Conservation (phyloP, 2,329 filamentous ascomycete species). For the Ceratocystis eucalypticola region DNA sequence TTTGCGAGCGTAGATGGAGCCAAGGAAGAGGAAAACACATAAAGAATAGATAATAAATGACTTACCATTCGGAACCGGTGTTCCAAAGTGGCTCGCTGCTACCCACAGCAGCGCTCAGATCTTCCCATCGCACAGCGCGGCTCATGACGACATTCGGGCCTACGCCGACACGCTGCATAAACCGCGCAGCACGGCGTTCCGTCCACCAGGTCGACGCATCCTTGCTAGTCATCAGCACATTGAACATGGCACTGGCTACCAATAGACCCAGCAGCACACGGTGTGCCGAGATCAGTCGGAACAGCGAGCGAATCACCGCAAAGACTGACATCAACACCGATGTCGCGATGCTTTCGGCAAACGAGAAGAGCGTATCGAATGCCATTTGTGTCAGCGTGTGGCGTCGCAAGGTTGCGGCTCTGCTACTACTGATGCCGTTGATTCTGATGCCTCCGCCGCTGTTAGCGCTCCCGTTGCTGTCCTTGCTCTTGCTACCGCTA, state of each 20-base stretch:
- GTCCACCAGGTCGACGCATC: slow-evolving; percentile 70
- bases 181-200: slow-evolving; percentile 64
- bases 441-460: not conserved
- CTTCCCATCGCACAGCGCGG: slow-evolving; percentile 68
- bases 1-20: not conserved
- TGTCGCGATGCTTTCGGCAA: slow-evolving; percentile 60
- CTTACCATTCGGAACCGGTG: slow-evolving; percentile 14
- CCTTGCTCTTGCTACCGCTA: not conserved
- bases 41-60: not conserved
- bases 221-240: slow-evolving; percentile 60
- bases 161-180: slow-evolving; percentile 72
- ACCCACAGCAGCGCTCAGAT: slow-evolving; percentile 54
- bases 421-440: not conserved
- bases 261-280: slow-evolving; percentile 66
- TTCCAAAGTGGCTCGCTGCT: slow-evolving; percentile 19
- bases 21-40: not conserved
- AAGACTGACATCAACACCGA: slow-evolving; percentile 67
- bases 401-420: slow-evolving; percentile 39
- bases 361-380: slow-evolving; percentile 57
- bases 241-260: slow-evolving; percentile 54
- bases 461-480: not conserved
- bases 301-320: slow-evolving; percentile 49
- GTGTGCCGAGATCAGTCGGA: slow-evolving; percentile 58
- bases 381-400: slow-evolving; percentile 55
- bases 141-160: slow-evolving; percentile 68